A percentile compares a stretch with the other conserved stretches of the same genome.
Conservation (phyloP, 2,329 filamentous ascomycete species). For the Biscogniauxia sp. region DNA sequence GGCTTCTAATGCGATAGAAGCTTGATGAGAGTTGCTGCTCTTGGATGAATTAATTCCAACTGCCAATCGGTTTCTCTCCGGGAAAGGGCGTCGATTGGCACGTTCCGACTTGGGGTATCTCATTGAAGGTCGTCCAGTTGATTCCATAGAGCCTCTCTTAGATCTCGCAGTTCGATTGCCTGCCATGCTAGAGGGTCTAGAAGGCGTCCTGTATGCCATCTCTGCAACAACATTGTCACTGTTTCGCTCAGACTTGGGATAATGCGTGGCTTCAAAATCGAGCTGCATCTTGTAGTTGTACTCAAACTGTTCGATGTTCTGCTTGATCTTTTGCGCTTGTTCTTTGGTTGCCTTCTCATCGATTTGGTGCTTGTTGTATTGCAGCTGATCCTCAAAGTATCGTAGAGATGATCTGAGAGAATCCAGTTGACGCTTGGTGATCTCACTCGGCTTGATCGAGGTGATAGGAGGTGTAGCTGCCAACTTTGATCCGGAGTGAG, state of each 20-base stretch:
- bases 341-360: constrained; percentile 37
- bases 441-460: constrained; percentile 60
- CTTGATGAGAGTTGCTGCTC: constrained; percentile 12
- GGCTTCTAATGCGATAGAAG: constrained; percentile 20
- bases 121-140: constrained; percentile 9
- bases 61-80: constrained; percentile 14
- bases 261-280: constrained; percentile 43
- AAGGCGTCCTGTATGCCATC: constrained; percentile 19
- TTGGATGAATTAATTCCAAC: constrained; percentile 29
- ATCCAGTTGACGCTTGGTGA: constrained; percentile 57
- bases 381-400: constrained; percentile 56
- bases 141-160: constrained; percentile 21
- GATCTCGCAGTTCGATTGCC: constrained; percentile 22
- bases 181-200: constrained; percentile 27
- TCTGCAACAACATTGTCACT: constrained; percentile 16
- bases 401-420: constrained; percentile 52
- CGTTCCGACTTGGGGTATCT: constrained; percentile 17
- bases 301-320: constrained; percentile 50
- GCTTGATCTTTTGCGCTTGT: constrained; percentile 39
- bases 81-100: constrained; percentile 7
- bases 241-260: constrained; percentile 36
- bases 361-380: constrained; percentile 62
- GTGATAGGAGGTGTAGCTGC: constrained; percentile 45
- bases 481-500: constrained; percentile 14
- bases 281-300: constrained; percentile 48